phyloP scores from a whole-genome alignment of 129 eudicot species.

The Lactuca saligna region DNA sequence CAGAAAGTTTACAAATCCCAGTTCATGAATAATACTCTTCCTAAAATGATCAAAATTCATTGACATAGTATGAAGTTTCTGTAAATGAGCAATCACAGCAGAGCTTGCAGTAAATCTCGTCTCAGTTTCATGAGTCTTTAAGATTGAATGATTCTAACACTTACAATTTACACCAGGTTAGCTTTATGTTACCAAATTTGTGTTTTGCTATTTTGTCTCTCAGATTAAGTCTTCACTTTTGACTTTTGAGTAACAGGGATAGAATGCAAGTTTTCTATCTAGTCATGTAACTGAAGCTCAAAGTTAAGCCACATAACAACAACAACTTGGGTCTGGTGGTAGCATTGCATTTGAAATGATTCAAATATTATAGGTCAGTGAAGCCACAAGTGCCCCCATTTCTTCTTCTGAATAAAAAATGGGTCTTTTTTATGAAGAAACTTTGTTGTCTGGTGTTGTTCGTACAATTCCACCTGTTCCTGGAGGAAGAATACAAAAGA shows the following conservation, averaged over 20 bases:
- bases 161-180: slow-evolving; percentile 53
- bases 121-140: slow-evolving; percentile 73
- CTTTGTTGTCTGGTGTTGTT: slow-evolving; percentile 79
- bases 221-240: background rate
- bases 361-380: slow-evolving; percentile 32
- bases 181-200: background rate
- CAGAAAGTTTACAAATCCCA: slow-evolving; percentile 56
- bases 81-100: slow-evolving; percentile 63
- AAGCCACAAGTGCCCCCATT: slow-evolving; percentile 9
- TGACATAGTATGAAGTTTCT: slow-evolving; percentile 58
- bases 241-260: slow-evolving; percentile 38
- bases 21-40: slow-evolving; percentile 48
- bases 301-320: slow-evolving; percentile 24
- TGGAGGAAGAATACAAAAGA: slow-evolving; percentile 70
- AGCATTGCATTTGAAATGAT: slow-evolving; percentile 47
- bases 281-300: slow-evolving; percentile 42
- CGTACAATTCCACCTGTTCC: slow-evolving; percentile 90
- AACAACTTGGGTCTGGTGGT: slow-evolving; percentile 23
- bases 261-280: slow-evolving; percentile 30
- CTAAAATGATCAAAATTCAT: slow-evolving; percentile 48
- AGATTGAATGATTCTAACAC: slow-evolving; percentile 51
- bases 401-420: slow-evolving; percentile 18
- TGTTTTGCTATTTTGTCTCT: slow-evolving; percentile 2
- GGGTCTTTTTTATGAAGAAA: slow-evolving; percentile 71
- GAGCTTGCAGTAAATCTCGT: slow-evolving; percentile 72